Evolutionary conservation across 1,284 basidiomycete species (phyloP).

Genomic region (Moesziomyces antarcticus): DNA sequence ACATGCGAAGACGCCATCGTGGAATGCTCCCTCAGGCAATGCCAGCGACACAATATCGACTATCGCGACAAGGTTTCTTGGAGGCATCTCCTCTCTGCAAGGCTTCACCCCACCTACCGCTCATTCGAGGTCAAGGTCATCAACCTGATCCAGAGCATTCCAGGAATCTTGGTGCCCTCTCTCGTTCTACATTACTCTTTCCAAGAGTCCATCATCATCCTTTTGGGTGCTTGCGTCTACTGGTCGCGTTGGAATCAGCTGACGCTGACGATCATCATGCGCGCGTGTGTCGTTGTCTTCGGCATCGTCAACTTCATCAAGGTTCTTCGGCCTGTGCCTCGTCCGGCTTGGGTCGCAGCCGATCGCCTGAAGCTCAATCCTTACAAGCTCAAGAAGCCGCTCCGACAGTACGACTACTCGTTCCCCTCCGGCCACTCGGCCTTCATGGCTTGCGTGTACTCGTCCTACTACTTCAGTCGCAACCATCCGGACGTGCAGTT

Average conservation of each 20-base stretch:
- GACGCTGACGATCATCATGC: conserved; percentile 28
- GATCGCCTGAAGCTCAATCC: conserved; percentile 25
- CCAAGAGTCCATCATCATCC: conserved; percentile 21
- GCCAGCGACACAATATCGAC: conserved; percentile 25
- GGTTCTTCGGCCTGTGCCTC: conserved; percentile 17
- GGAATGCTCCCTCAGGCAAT: conserved; percentile 27
- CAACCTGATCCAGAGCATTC: conserved; percentile 24
- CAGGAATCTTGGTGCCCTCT: conserved; percentile 15
- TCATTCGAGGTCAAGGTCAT: conserved; percentile 17
- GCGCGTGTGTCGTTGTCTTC: conserved; percentile 16
- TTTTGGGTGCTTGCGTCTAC: conserved; percentile 21
- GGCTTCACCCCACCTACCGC: conserved; percentile 31
- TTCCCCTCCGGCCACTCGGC: conserved; percentile 29
- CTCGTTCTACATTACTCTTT: conserved; percentile 16
- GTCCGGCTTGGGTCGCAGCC: conserved; percentile 31
- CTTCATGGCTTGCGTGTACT: conserved; percentile 27
- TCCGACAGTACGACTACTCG: conserved; percentile 27
- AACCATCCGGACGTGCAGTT: conserved; percentile 10
- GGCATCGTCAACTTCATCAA: conserved; percentile 33
- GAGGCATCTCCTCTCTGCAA: conserved; percentile 21
- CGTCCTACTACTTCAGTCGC: conserved; percentile 22
- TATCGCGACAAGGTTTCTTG: conserved; percentile 29
- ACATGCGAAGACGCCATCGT: conserved; percentile 21
- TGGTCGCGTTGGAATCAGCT: conserved; percentile 29
- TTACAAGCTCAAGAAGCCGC: conserved; percentile 16